Evolutionary conservation across 768 basidiomycete genomes (phyloP), one percentile per base, ranked within the genome.

Genomic region (Chalciporus chontae): DNA sequence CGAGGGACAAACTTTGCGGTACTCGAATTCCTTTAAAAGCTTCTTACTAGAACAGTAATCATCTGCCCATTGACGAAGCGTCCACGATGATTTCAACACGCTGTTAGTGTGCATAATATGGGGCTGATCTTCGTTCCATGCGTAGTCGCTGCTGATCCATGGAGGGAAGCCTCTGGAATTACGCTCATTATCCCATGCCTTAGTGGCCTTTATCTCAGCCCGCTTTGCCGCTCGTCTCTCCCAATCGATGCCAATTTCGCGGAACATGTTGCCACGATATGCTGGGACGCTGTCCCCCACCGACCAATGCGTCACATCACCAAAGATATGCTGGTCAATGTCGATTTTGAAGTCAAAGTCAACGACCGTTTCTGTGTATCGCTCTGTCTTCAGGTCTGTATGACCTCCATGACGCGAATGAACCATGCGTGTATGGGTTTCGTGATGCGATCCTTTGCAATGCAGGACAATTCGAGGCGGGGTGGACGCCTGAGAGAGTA

Each of bases 21-120:
- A 87, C 6, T 78, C 74, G 61, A 93, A 90, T 67, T 91, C 89
- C 64, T 91, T 92, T 53, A 92, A 70, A 14, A 75, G 65, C 58
- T 85, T 90, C 8, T 65, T 71, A 58, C 84, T 86, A 21, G 77
- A 74, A 50, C 88, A 90, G 58, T 90, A 92, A 48, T 86, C 83
- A 56, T 91, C 87, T 8, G 88, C 88, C 90, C 90, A 93, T 51
- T 85, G 76, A 27, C 86, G 72, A 38, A 90, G 62, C 0, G 83
- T 77, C 68, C 78, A 79, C 14, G 81, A 81, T 3, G 83, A 84
- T 48, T 69, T 73, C 39, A 84, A 63, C 7, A 63, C 57, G 26
- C 56, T 61, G 13, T 44, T 31, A 19, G 41, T 18, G 24, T 58
- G 51, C 62, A 59, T 69, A 15, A 62, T 11, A 24, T 54, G 43